Conservation (phyloP, 2,329 filamentous ascomycete genomes). For the Ascochyta koolunga region DNA sequence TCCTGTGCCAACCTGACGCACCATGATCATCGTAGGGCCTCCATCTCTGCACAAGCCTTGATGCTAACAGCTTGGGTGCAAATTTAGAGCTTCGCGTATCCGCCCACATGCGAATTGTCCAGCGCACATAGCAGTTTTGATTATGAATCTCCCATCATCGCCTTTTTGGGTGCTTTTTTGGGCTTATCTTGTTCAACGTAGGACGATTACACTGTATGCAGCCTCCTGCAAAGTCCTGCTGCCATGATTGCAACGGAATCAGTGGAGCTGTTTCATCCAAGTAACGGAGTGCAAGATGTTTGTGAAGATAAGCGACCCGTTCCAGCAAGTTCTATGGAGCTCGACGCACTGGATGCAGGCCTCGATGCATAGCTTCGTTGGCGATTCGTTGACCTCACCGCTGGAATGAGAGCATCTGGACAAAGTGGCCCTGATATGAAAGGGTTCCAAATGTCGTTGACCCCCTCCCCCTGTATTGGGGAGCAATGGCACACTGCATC, state of each 20-base stretch:
- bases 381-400: conserved; percentile 6
- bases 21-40: conserved; percentile 26
- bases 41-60: conserved; percentile 25
- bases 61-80: conserved; percentile 21
- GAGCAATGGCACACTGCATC: conserved; percentile 7
- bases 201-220: conserved; percentile 9
- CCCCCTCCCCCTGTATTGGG: conserved; percentile 6
- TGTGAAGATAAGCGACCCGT: conserved; percentile 12
- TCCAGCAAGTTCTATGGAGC: background rate
- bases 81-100: conserved; percentile 18
- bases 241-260: conserved; percentile 1
- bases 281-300: conserved; percentile 13
- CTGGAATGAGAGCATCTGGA: conserved; percentile 12
- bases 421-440: background rate
- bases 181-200: background rate
- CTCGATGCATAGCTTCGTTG: background rate
- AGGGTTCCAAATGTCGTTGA: conserved; percentile 1
- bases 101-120: conserved; percentile 11
- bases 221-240: conserved; percentile 1
- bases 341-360: background rate
- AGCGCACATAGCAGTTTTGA: conserved; percentile 15
- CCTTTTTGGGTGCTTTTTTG: background rate
- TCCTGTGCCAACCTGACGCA: conserved; percentile 25
- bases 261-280: conserved; percentile 17
- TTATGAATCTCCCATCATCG: conserved; percentile 3